Conservation (phyloP, 805 yeast genomes). For the Saturnispora dispora region DNA sequence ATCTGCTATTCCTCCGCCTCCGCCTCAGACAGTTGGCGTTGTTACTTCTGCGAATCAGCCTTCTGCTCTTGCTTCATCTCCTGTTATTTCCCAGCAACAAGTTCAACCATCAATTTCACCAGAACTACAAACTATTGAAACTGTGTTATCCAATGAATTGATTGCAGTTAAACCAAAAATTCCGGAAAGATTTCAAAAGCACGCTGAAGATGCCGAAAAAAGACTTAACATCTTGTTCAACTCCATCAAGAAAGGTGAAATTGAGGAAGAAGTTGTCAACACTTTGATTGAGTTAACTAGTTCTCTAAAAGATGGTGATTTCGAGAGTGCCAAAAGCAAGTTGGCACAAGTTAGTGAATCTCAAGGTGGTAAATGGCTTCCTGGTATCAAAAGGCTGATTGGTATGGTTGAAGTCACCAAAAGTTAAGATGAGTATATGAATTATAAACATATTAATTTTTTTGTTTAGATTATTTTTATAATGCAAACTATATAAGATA, state of each 20-base stretch:
- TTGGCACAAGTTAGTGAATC: conserved; percentile 56
- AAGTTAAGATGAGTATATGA: background rate
- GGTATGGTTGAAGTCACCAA: conserved; percentile 50
- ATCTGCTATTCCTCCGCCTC: conserved; percentile 12
- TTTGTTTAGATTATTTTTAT: background rate
- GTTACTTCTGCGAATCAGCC: background rate
- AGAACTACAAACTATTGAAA: conserved; percentile 47
- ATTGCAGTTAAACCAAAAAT: conserved; percentile 59
- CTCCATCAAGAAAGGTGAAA: conserved; percentile 65
- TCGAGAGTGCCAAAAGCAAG: conserved; percentile 47
- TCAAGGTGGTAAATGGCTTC: conserved; percentile 87
- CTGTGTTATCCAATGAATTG: conserved; percentile 46
- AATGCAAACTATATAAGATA: background rate
- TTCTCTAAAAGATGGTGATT: conserved; percentile 47
- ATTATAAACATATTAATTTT: background rate
- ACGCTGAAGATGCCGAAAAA: conserved; percentile 72
- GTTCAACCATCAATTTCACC: conserved; percentile 40
- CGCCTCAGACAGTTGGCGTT: background rate
- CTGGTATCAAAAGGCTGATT: conserved; percentile 82
- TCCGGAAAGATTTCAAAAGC: conserved; percentile 66
- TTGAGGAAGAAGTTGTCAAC: conserved; percentile 45
- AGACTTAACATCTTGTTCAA: conserved; percentile 69
- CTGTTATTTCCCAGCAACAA: background rate
- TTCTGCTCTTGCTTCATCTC: background rate
- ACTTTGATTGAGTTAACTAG: conserved; percentile 43